phyloP scores from a whole-genome alignment of 768 basidiomycete genomes.

The Trametes maxima region DNA sequence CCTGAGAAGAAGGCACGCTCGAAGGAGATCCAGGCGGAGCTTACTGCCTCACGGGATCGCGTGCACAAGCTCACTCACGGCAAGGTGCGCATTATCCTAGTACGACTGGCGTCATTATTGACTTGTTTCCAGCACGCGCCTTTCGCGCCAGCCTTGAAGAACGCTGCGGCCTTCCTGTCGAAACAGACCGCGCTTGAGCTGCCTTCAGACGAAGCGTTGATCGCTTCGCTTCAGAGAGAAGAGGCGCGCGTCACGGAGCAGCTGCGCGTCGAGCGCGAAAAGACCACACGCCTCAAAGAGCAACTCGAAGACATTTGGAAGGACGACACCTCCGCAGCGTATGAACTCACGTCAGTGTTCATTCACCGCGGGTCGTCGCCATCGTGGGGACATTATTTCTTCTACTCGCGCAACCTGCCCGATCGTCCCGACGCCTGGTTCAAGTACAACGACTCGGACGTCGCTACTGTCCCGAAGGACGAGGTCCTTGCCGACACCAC shows the following conservation, averaged over 20 bases:
- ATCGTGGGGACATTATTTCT: constrained; percentile 93
- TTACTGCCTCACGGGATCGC: constrained; percentile 67
- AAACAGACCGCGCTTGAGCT: constrained; percentile 46
- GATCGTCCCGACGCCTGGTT: constrained; percentile 84
- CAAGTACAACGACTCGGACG: constrained; percentile 94
- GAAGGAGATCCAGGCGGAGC: constrained; percentile 66
- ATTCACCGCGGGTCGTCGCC: constrained; percentile 90
- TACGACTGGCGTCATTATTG: neutral
- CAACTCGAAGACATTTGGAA: constrained; percentile 78
- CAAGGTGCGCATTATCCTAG: constrained; percentile 52
- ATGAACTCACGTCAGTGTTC: constrained; percentile 93
- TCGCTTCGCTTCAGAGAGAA: constrained; percentile 55
- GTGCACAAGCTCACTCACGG: constrained; percentile 67
- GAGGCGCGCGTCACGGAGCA: constrained; percentile 53
- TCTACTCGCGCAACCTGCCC: constrained; percentile 89
- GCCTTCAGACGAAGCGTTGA: constrained; percentile 60
- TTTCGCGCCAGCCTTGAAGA: constrained; percentile 56
- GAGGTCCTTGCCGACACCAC: constrained; percentile 91
- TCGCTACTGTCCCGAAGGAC: constrained; percentile 71
- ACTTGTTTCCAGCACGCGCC: constrained; percentile 54
- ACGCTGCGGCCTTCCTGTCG: constrained; percentile 60
- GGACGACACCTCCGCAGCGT: constrained; percentile 65
- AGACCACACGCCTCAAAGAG: constrained; percentile 57
- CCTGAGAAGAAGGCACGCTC: constrained; percentile 70
- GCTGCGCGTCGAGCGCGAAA: constrained; percentile 55